Conservation (phyloP, 371 early-diverging fungal genomes). For the Rhizopus stolonifer region DNA sequence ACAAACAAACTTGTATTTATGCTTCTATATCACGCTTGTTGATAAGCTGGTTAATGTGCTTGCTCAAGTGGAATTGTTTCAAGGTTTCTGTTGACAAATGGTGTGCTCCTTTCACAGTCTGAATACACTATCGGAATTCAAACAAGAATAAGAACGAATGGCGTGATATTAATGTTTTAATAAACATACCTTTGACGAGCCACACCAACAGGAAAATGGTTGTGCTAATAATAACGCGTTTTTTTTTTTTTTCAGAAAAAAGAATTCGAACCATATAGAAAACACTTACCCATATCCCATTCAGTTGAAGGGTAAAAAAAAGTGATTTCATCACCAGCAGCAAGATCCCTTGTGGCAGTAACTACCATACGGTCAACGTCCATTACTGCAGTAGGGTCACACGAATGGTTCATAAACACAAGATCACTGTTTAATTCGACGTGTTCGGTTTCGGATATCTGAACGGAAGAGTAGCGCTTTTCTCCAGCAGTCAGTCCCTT, state of each 20-base stretch:
- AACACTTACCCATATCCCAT: constrained; percentile 74
- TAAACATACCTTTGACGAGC: constrained; percentile 42
- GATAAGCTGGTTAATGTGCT: constrained; percentile 57
- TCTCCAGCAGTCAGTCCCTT: constrained; percentile 53
- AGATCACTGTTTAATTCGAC: constrained; percentile 73
- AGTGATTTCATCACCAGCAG: constrained; percentile 67
- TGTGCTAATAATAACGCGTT: constrained; percentile 43
- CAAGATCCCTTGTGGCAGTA: constrained; percentile 56
- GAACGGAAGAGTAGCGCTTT: constrained; percentile 67
- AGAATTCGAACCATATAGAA: neutral
- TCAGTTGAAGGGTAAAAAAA: constrained; percentile 86
- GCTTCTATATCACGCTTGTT: constrained; percentile 32
- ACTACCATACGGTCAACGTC: constrained; percentile 54
- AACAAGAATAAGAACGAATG: neutral
- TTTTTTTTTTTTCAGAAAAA: too few species aligned
- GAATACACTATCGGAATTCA: constrained; percentile 53
- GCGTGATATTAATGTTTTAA: too few species aligned
- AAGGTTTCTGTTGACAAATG: constrained; percentile 49
- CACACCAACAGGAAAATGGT: constrained; percentile 86
- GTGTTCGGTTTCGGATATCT: constrained; percentile 59
- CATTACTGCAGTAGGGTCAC: constrained; percentile 60
- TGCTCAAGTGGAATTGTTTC: constrained; percentile 45
- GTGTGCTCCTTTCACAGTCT: constrained; percentile 62
- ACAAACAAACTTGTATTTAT: neutral
- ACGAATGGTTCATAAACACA: constrained; percentile 54